Base-by-base conservation (phyloP, 83 land plant genomes). In the Thuja plicata region DNA sequence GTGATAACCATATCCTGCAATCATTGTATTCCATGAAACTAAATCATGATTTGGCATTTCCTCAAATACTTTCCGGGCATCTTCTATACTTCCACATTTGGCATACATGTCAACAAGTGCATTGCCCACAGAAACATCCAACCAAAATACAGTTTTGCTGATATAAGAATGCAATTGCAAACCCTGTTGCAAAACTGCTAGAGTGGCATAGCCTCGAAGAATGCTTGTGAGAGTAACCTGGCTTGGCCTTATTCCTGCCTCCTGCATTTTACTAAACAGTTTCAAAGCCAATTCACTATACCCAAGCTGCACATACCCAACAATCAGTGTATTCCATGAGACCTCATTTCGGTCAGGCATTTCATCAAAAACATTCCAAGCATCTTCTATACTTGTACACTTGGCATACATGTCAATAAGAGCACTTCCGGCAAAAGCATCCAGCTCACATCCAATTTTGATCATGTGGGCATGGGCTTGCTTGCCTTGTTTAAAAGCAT, bases 281-380 rank as follows among this genome's bases (percentile, higher is more conserved):
- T 52, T 89, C 38, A 88, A 13, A 3, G 92, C 90, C 24, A 87
- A 76, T 13, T 10, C 13, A 66, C 80, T 90, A 34, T 48, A 76
- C 1, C 94, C 92, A 74, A 38, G 73, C 34, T 87, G 82, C 37
- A 91, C 95, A 89, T 86, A 89, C 13, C 93, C 95, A 45, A 92
- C 90, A 45, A 92, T 86, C 89, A 90, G 87, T 30, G 88, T 92
- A 52, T 90, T 94, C 95, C 95, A 94, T 17, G 94, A 91, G 12
- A 94, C 92, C 52, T 70, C 78, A 55, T 92, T 91, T 89, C 90
- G 89, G 15, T 57, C 52, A 76, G 88, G 82, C 92, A 94, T 87
- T 85, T 88, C 80, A 74, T 91, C 93, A 73, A 94, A 94, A 92
- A 94, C 85, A 3, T 80, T 27, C 30, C 89, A 84, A n/a, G 93